phyloP scores from a whole-genome alignment of 2,329 filamentous ascomycete species.

The Exophiala sideris region DNA sequence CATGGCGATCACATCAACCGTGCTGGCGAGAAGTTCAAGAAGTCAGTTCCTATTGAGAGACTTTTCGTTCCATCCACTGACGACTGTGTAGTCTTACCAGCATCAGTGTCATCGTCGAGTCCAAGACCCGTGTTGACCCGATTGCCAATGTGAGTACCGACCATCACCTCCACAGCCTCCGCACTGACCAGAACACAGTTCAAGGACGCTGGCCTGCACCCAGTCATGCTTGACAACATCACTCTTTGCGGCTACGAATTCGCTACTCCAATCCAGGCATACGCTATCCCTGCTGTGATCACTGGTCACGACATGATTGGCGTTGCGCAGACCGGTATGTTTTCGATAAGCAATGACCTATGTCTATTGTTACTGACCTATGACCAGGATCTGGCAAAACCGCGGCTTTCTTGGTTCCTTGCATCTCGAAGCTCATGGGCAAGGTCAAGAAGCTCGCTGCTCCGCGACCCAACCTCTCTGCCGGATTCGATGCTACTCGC shows the following conservation, averaged over 20 bases:
- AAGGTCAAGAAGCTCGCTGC: constrained; percentile 87
- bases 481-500: constrained; percentile 50
- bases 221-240: constrained; percentile 75
- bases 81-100: constrained; percentile 39
- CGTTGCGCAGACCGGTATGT: constrained; percentile 84
- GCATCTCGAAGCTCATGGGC: constrained; percentile 88
- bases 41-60: constrained; percentile 43
- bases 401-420: constrained; percentile 83
- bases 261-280: constrained; percentile 86
- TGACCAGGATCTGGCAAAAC: constrained; percentile 87
- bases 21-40: constrained; percentile 62
- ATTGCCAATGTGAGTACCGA: constrained; percentile 43
- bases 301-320: constrained; percentile 78
- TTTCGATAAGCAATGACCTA: not conserved
- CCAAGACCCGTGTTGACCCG: constrained; percentile 45
- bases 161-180: not conserved
- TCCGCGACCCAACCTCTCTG: constrained; percentile 63
- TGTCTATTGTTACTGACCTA: not conserved
- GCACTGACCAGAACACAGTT: constrained; percentile 52
- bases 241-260: constrained; percentile 64
- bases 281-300: constrained; percentile 75
- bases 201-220: constrained; percentile 76
- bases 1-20: constrained; percentile 50
- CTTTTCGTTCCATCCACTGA: constrained; percentile 8
- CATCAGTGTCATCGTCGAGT: constrained; percentile 52